phyloP scores from a whole-genome alignment of 1,139 yeast genomes.

The Wickerhamiella pararugosa region DNA sequence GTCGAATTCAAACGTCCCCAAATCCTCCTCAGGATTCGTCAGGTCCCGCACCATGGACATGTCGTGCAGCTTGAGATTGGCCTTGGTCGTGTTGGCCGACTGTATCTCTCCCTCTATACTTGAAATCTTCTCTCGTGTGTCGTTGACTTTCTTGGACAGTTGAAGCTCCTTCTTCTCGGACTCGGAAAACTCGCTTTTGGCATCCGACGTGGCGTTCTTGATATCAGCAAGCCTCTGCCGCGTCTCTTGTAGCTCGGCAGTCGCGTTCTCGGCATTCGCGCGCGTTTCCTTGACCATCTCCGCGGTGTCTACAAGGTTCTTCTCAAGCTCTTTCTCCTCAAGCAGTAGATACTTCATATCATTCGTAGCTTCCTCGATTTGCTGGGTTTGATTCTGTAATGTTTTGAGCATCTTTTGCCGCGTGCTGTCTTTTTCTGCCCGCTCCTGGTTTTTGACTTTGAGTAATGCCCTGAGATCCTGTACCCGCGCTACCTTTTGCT shows the following conservation, averaged over 20 bases:
- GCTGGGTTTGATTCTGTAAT: conserved; percentile 5
- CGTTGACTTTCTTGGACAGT: conserved; percentile 4
- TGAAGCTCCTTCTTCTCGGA: conserved; percentile 28
- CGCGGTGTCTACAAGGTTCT: conserved; percentile 24
- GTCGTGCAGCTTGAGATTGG: conserved; percentile 19
- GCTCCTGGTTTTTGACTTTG: too few relatives aligned
- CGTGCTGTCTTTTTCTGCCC: background rate
- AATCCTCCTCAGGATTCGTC: conserved; percentile 6
- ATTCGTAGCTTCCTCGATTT: conserved; percentile 24
- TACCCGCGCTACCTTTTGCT: background rate
- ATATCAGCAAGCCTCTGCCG: background rate
- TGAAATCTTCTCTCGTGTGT: background rate
- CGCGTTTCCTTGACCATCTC: conserved; percentile 22
- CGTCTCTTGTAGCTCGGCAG: conserved; percentile 24
- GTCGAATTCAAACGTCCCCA: conserved; percentile 5
- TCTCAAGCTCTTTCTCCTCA: conserved; percentile 5
- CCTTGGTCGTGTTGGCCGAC: conserved; percentile 20
- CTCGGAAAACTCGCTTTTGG: conserved; percentile 32
- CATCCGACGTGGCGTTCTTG: conserved; percentile 11
- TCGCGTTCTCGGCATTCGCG: conserved; percentile 23
- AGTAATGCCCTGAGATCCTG: background rate
- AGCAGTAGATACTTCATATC: conserved; percentile 15
- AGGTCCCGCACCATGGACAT: conserved; percentile 16
- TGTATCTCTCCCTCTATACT: background rate
- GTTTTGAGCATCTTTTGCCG: background rate